A percentile compares a stretch with the other conserved stretches of the same genome.
Evolutionary conservation across 2,329 filamentous ascomycete genomes (phyloP).

Genomic region (Cordyceps militaris): DNA sequence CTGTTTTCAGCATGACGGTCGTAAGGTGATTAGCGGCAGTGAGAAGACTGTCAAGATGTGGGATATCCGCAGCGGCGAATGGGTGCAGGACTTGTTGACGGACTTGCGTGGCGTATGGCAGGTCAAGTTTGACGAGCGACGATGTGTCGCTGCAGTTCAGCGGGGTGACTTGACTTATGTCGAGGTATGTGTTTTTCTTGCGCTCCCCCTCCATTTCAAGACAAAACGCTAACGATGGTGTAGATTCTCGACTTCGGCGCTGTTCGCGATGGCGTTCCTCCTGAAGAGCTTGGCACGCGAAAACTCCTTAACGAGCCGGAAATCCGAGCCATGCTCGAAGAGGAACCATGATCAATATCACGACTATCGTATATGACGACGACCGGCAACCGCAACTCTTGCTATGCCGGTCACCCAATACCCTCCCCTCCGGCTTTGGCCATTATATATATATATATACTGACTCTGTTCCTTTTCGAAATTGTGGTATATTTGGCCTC

Average conservation of each 20-base stretch:
- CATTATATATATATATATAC: background rate
- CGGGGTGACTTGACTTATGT: slow-evolving; percentile 89
- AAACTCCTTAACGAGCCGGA: slow-evolving; percentile 58
- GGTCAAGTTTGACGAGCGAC: slow-evolving; percentile 91
- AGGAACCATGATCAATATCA: slow-evolving; percentile 27
- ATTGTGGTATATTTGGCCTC: background rate
- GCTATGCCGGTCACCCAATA: too few relatives aligned
- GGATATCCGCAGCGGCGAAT: slow-evolving; percentile 89
- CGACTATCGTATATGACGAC: background rate
- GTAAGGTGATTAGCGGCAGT: slow-evolving; percentile 93
- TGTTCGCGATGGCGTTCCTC: slow-evolving; percentile 75
- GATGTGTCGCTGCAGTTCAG: slow-evolving; percentile 95
- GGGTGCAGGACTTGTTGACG: slow-evolving; percentile 84
- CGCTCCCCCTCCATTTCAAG: background rate
- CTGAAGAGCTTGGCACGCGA: slow-evolving; percentile 69
- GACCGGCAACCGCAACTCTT: background rate
- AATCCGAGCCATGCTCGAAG: slow-evolving; percentile 43
- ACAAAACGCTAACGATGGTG: slow-evolving; percentile 23
- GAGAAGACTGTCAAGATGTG: slow-evolving; percentile 98
- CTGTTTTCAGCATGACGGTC: slow-evolving; percentile 94
- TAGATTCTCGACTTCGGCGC: slow-evolving; percentile 97
- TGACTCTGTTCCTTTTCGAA: background rate
- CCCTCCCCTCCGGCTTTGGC: too few relatives aligned
- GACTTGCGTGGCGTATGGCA: slow-evolving; percentile 98
- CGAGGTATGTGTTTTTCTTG: slow-evolving; percentile 59